phyloP scores from a whole-genome alignment of 306 rosid species.

The Begonia loranthoides region DNA sequence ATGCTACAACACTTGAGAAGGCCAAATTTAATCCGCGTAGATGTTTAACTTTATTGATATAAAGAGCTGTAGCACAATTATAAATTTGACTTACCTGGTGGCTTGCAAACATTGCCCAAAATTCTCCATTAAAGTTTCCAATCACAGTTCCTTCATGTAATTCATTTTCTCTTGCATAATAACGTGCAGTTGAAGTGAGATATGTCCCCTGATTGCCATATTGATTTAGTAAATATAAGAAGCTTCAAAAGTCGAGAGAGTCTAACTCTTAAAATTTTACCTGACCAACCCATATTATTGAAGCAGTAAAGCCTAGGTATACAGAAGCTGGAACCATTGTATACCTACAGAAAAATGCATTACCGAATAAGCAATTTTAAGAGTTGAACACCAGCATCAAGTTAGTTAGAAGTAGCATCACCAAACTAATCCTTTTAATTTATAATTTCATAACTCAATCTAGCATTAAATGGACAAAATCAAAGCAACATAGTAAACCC shows the following conservation, averaged over 20 bases:
- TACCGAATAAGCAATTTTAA: not conserved
- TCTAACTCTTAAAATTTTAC: constrained; percentile 24
- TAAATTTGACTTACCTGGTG: constrained; percentile 49
- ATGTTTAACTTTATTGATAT: too few species aligned
- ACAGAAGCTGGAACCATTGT: constrained; percentile 89
- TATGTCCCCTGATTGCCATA: constrained; percentile 63
- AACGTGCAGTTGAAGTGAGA: constrained; percentile 74
- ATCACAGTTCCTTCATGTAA: constrained; percentile 74
- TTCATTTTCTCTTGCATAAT: constrained; percentile 46
- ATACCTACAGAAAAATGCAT: constrained; percentile 41
- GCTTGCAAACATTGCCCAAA: constrained; percentile 71
- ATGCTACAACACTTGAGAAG: too few species aligned
- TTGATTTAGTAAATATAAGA: constrained; percentile 7
- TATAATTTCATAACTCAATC: too few species aligned
- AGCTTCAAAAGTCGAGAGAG: constrained; percentile 1
- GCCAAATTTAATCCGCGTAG: too few species aligned
- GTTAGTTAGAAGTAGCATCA: not conserved
- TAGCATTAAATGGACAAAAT: too few species aligned
- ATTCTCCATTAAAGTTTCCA: constrained; percentile 88
- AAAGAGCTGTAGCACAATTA: not conserved
- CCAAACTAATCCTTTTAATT: too few species aligned
- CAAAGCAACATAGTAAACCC: too few species aligned
- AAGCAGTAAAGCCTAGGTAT: constrained; percentile 89
- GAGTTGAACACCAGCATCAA: not conserved
- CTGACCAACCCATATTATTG: constrained; percentile 98